Base-by-base conservation (phyloP, 192 early-diverging fungal species). In the Coemansia javaensis region DNA sequence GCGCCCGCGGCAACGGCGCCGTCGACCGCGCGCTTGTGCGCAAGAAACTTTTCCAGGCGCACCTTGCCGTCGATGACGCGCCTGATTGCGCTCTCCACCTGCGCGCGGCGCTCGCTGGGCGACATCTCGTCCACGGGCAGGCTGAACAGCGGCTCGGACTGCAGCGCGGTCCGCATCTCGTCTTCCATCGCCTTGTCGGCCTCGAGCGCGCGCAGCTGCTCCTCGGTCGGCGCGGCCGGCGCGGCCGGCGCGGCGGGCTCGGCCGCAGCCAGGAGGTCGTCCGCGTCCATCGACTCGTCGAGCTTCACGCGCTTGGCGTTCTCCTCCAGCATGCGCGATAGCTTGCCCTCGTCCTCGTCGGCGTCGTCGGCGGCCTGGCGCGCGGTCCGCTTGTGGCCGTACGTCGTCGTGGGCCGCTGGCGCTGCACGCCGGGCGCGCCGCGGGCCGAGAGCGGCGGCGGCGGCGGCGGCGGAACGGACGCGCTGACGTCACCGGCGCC, bases 261-360 rank as follows among this genome's bases (percentile, higher is more conserved):
- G 9, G 23, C 8, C n/a, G 43, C 3, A 6, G 23, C 30, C 8
- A 30, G 28, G n/a, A 22, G 30, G 4, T 52, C 15, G 18, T 25
- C 30, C 15, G 6, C 43, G 7, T 44, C 53, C 6, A 34, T 32
- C 24, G 37, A 52, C 22, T 58, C 51, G 32, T 71, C 70, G 1
- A 74, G 53, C 32, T 46, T 56, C 38, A 74, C 58, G 20, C 70
- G 70, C 47, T 74, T 74, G 32, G 62, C 59, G 37, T 60, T 65
- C 34, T 74, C 70, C 28, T 61, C 70, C 22, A 74, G 59, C 63
- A 66, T 40, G 35, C 50, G 49, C 41, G 50, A 33, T 46, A 66
- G 70, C 51, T 60, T 43, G 17, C 66, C 70, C 24, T 74, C 70
- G 17, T 74, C 70, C 15, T 60, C 57, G 24, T 73, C 63, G 15